Evolutionary conservation across 1,139 yeast genomes (phyloP).

Genomic region (Saccharomycopsis crataegensis): DNA sequence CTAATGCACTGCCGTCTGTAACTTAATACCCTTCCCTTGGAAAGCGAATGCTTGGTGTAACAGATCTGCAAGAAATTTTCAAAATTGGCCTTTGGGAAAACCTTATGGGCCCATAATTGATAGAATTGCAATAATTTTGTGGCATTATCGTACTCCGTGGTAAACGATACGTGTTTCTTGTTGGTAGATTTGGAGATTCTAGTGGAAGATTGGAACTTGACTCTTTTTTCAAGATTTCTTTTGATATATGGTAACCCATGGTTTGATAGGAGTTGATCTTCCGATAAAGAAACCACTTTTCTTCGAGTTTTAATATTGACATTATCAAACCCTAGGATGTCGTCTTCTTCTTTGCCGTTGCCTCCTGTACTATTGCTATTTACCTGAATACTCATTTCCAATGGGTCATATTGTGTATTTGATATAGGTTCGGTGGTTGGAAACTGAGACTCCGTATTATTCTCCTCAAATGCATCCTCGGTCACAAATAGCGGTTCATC

Average conservation of each 20-base stretch:
- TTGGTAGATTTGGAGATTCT: neutral
- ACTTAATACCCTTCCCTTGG: constrained; percentile 10
- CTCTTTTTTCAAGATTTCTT: constrained; percentile 33
- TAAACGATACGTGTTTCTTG: constrained; percentile 14
- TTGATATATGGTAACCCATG: constrained; percentile 44
- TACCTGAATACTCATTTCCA: neutral
- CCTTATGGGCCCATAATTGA: constrained; percentile 79
- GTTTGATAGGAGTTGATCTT: constrained; percentile 40
- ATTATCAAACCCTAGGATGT: constrained; percentile 14
- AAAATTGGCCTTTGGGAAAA: constrained; percentile 74
- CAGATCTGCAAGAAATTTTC: constrained; percentile 41
- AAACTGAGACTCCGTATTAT: neutral
- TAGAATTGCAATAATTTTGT: constrained; percentile 52
- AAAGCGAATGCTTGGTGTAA: constrained; percentile 14
- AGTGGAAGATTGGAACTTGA: constrained; percentile 24
- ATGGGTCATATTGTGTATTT: neutral
- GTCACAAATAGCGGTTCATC: constrained; percentile 7
- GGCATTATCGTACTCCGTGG: constrained; percentile 33
- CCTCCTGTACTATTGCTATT: neutral
- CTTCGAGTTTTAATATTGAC: constrained; percentile 29
- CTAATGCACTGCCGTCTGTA: constrained; percentile 19
- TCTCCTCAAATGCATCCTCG: neutral
- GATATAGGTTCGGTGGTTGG: neutral
- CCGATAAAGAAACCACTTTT: constrained; percentile 39
- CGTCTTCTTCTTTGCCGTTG: constrained; percentile 4